Base-by-base conservation (phyloP, 73 alveolate species). In the Stentor roeselii region DNA sequence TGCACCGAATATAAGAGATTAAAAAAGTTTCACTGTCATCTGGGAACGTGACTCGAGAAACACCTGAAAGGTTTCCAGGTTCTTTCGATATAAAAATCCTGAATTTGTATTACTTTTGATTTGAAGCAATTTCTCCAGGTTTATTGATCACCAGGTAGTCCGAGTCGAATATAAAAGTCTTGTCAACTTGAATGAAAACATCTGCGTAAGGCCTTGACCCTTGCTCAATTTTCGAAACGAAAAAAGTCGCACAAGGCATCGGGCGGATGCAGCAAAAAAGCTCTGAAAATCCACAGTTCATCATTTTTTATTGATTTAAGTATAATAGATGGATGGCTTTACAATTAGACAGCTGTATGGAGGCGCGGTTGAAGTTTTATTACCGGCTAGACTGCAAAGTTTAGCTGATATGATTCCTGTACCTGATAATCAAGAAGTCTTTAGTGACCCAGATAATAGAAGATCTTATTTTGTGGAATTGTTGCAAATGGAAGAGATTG, bases 141-240 rank as follows among this genome's bases (percentile, higher is more conserved):
- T 67, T 67, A 0, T 21, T 67, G 14, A 67, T 30, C 21, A 14
- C 14, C 27, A 67, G 80, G 80, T 67, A 67, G 41, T 67, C 80
- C 11, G n/a, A 21, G 37, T 67, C 80, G 21, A 67, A 34, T 67
- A 67, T 67, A 14, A 32, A 14, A 0, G 80, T 67, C 2, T 21
- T 30, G 42, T 67, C 80, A 21, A 67, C 80, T 67, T 67, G 80
- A 34, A n/a, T 30, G 37, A 67, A 67, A 27, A 67, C 80, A 67
- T 67, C 80, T 34, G 41, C 34, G 41, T 32, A 67, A 0, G 37
- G 50, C 41, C 11, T 21, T 27, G 15, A 1, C 34, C 80, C 80
- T 27, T n/a, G 27, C 37, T 67, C 80, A 34, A 67, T 67, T 21
- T 67, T 67, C 11, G 41, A 27, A 30, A 21, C 42, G 21, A 15